Conservation (phyloP, 129 eudicot species). For the Gnaphalium uliginosum region DNA sequence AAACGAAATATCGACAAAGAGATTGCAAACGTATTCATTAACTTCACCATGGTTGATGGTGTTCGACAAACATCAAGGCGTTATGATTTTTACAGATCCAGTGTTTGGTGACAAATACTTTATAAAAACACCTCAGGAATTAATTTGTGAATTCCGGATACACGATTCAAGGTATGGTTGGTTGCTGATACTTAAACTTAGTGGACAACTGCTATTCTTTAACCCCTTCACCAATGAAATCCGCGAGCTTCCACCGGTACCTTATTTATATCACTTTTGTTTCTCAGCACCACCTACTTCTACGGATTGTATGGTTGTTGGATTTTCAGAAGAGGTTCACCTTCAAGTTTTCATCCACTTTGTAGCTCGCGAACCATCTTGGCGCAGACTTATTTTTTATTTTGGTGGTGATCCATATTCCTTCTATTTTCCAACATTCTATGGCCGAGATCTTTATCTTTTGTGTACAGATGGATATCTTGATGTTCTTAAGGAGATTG, state of each 20-base stretch:
- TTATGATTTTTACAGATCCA: slow-evolving; percentile 22
- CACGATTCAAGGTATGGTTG: slow-evolving; percentile 14
- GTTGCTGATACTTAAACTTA: neutral
- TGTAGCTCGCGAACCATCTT: neutral
- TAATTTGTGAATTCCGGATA: neutral
- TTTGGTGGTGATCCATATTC: neutral
- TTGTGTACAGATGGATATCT: neutral
- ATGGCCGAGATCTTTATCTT: neutral
- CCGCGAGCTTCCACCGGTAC: neutral
- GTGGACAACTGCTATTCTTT: slow-evolving; percentile 4
- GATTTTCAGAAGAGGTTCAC: no score
- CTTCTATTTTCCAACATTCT: slow-evolving; percentile 6
- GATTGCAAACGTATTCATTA: slow-evolving; percentile 1
- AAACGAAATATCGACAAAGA: neutral
- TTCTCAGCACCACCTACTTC: slow-evolving; percentile 8
- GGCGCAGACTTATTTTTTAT: neutral
- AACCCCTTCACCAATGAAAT: neutral
- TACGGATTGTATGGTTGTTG: slow-evolving; percentile 23
- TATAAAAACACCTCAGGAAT: neutral
- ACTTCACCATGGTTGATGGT: slow-evolving; percentile 25
- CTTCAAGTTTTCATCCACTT: neutral
- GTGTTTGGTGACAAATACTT: slow-evolving; percentile 19
- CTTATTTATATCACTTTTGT: neutral
- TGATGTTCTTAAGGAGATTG: neutral
- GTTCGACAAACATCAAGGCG: slow-evolving; percentile 7